Evolutionary conservation across 176 grass and related monocot genomes (phyloP), one percentile per base, ranked within the genome.

Genomic region (Triticum monococcum): DNA sequence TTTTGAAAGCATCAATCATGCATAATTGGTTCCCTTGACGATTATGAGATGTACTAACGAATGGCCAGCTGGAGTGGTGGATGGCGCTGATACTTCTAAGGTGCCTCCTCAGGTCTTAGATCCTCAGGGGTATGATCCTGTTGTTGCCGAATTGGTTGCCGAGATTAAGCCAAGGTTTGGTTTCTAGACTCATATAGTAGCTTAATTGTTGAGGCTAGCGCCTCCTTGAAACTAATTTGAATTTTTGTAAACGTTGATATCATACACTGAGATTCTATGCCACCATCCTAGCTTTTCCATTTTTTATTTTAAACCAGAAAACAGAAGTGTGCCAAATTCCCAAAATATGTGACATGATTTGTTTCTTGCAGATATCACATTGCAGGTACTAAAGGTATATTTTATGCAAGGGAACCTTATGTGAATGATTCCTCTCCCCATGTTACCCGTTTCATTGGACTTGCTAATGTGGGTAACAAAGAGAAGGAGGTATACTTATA

Each of bases 381-480:
- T 90, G 88, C 97, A 45, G 94, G 90, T 79, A 92, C 97, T 26
- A 98, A 96, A 91, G 86, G 92, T 89, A 75, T 89, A 75, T 98
- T 92, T 86, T 98, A 91, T 85, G 87, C 90, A 76, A 91, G 97
- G 89, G 94, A 96, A 57, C 93, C 97, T 10, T 98, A 98, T 84
- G 52, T 68, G 3, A 98, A 96, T 60, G 86, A 91, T 84, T 88
- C 89, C 7, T 87, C 92, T 88, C 82, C 82, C 13, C 96, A 96
- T 83, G 86, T 94, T 74, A 94, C 93, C 20, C 92, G 93, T 86
- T 98, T 98, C 88, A 88, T 98, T 84, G 96, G 96, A 75, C 96
- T 98, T 85, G 93, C 92, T 83, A 90, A 82, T 79, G 93, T 98
- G 1, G 96, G 96, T 57, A 94, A 96, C 77, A 98, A 98, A 96